Evolutionary conservation across 208 protist genomes (phyloP).

Genomic region (Trypanosoma avium): DNA sequence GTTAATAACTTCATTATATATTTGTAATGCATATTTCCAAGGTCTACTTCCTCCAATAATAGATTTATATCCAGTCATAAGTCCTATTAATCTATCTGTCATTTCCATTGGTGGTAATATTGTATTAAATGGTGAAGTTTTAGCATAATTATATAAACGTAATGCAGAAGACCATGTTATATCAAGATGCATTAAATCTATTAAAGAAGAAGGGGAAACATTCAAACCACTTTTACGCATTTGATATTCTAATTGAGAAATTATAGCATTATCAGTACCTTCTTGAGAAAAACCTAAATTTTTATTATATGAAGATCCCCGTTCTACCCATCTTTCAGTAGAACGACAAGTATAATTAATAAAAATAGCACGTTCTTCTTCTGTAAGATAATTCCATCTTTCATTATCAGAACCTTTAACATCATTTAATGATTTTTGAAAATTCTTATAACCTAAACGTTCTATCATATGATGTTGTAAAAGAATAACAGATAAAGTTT

Average conservation of each 20-base stretch:
- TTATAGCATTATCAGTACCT: conserved; percentile 62
- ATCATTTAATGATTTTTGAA: conserved; percentile 46
- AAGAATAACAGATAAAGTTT: conserved; percentile 35
- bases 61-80: conserved; percentile 79
- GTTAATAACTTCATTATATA: conserved; percentile 45
- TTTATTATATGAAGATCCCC: conserved; percentile 49
- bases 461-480: conserved; percentile 45
- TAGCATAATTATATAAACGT: conserved; percentile 46
- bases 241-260: conserved; percentile 56
- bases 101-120: conserved; percentile 60
- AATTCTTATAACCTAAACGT: conserved; percentile 39
- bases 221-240: conserved; percentile 42
- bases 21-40: conserved; percentile 49
- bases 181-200: conserved; percentile 71
- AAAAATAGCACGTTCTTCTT: conserved; percentile 50
- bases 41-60: conserved; percentile 68
- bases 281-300: conserved; percentile 56
- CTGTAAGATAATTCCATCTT: conserved; percentile 42
- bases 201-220: conserved; percentile 34
- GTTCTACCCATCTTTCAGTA: conserved; percentile 51
- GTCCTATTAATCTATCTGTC: conserved; percentile 63
- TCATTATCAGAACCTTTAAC: conserved; percentile 35
- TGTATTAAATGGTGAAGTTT: conserved; percentile 16
- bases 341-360: conserved; percentile 42
- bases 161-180: conserved; percentile 68